Evolutionary conservation across 345 rosid species (phyloP).

Genomic region (Bruguiera gymnorhiza): DNA sequence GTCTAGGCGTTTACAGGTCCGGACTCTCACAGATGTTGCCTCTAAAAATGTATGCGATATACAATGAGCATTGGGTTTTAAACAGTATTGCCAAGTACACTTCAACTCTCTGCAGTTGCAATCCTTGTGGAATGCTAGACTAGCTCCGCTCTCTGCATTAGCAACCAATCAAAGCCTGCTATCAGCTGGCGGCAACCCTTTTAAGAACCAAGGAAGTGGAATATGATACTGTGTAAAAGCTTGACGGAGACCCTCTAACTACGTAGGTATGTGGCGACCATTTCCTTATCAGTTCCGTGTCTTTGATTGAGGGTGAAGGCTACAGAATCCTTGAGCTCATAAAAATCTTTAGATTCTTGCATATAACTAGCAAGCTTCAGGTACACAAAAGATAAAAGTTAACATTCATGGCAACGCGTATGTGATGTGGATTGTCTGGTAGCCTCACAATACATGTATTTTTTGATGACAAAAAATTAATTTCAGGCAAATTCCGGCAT

Average conservation of each 20-base stretch:
- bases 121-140: too few relatives aligned
- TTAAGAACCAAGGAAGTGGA: constrained; percentile 19
- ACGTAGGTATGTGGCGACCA: background rate
- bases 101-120: too few relatives aligned
- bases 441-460: background rate
- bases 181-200: background rate
- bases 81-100: too few relatives aligned
- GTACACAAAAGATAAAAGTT: constrained; percentile 12
- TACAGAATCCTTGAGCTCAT: constrained; percentile 9
- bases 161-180: too few relatives aligned
- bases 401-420: constrained; percentile 8
- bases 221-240: constrained; percentile 27
- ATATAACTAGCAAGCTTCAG: constrained; percentile 30
- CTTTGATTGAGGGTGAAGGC: constrained; percentile 17
- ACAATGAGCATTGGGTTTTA: too few relatives aligned
- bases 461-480: too few relatives aligned
- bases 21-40: too few relatives aligned
- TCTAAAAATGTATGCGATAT: too few relatives aligned
- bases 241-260: constrained; percentile 27
- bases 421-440: constrained; percentile 6
- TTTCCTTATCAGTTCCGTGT: constrained; percentile 18
- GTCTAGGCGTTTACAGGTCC: too few relatives aligned
- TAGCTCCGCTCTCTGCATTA: too few relatives aligned
- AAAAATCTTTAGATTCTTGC: constrained; percentile 29
- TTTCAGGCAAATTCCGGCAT: too few relatives aligned